phyloP scores from a whole-genome alignment of 345 rosid genomes.

The Gossypium sturtianum region DNA sequence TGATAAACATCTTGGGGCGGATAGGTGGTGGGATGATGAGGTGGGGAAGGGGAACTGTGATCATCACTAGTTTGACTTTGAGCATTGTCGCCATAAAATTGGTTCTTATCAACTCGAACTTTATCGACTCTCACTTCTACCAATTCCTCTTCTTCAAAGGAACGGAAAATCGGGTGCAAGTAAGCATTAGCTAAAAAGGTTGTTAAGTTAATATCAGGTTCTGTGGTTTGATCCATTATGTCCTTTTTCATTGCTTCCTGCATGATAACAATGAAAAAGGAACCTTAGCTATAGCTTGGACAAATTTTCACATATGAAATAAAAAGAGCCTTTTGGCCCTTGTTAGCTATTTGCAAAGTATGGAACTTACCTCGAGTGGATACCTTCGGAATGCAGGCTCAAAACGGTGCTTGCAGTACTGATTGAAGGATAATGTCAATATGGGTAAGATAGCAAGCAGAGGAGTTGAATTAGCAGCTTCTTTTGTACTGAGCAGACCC shows the following conservation, averaged over 20 bases:
- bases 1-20: conserved; percentile 30
- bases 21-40: conserved; percentile 18
- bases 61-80: conserved; percentile 38
- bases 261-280: not conserved
- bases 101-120: conserved; percentile 37
- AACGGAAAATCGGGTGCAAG: conserved; percentile 82
- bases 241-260: conserved; percentile 98
- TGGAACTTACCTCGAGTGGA: conserved; percentile 74
- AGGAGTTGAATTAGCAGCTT: conserved; percentile 89
- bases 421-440: conserved; percentile 74
- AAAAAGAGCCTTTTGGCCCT: too few relatives aligned
- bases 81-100: conserved; percentile 25
- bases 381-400: conserved; percentile 87
- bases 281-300: not conserved
- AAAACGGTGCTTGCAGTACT: conserved; percentile 84
- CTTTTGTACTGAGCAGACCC: conserved; percentile 84
- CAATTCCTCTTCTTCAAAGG: conserved; percentile 47
- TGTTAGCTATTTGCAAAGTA: not conserved
- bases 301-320: not conserved
- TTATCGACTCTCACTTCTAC: conserved; percentile 44
- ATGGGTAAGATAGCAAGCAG: conserved; percentile 69
- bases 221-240: conserved; percentile 44
- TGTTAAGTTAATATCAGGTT: conserved; percentile 49
- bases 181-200: conserved; percentile 83
- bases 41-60: conserved; percentile 52